Base-by-base conservation (phyloP, 192 early-diverging fungal genomes). In the Dissophora globulifera region DNA sequence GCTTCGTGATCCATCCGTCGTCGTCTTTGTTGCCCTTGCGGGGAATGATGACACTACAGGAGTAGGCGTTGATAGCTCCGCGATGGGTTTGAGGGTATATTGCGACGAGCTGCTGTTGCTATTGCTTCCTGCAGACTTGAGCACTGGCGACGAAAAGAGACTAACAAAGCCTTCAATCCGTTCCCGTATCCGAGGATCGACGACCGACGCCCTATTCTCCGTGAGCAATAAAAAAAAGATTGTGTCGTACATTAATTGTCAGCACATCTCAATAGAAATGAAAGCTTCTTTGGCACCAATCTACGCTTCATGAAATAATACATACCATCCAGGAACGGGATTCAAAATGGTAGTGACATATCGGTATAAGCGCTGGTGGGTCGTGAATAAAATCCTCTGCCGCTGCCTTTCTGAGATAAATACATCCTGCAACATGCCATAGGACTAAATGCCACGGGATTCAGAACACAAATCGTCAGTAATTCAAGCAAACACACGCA, bases 241-340 rank as follows among this genome's bases (percentile, higher is more conserved):
- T n/a, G n/a, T n/a, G n/a, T n/a, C n/a, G n/a, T n/a, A n/a, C n/a
- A n/a, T n/a, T n/a, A n/a, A n/a, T n/a, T n/a, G n/a, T n/a, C n/a
- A n/a, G n/a, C n/a, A n/a, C n/a, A n/a, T n/a, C n/a, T n/a, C n/a
- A n/a, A n/a, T n/a, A n/a, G n/a, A n/a, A n/a, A n/a, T n/a, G n/a
- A n/a, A n/a, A n/a, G n/a, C n/a, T n/a, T n/a, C n/a, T n/a, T 20
- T 2, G 20, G 22, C 12, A 4, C 15, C 8, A 66, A 26, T 13
- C 35, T 13, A 9, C 35, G 13, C 7, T 38, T 38, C 35, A 6
- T n/a, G n/a, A n/a, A n/a, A 38, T 13, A 6, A 6, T 23, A 53
- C 59, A 43, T 65, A 81, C 79, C 79, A 78, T 50, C 66, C 72
- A 11, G 79, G 79, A 2, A 78, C 71, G 20, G 72, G 64, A 22